A percentile compares a stretch with the other conserved stretches of the same genome.
Conservation (phyloP, 164 flowering plant species). For the Liquidambar formosana region DNA sequence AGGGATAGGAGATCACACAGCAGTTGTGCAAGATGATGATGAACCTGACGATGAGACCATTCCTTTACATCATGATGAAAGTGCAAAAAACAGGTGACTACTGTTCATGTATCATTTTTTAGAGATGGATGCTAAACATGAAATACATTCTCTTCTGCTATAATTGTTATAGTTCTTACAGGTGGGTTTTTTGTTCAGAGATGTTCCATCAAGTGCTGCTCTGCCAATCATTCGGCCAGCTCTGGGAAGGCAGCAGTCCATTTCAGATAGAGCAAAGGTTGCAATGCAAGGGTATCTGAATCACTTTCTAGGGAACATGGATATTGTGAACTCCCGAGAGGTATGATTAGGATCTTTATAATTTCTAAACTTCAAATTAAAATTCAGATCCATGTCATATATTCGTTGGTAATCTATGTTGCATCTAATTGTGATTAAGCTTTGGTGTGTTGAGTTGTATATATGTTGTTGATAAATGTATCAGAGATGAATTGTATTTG, state of each 20-base stretch:
- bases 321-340: constrained; percentile 90
- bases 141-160: constrained; percentile 11
- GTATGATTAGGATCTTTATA: constrained; percentile 34
- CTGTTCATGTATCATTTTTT: constrained; percentile 8
- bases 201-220: constrained; percentile 98
- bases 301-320: constrained; percentile 88
- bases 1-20: constrained; percentile 86
- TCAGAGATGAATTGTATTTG: too few relatives aligned
- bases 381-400: too few relatives aligned
- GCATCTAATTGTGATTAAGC: too few relatives aligned
- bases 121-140: constrained; percentile 3
- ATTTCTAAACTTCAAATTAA: too few relatives aligned
- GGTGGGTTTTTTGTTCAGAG: constrained; percentile 59
- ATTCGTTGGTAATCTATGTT: too few relatives aligned
- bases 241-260: constrained; percentile 82
- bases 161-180: constrained; percentile 36
- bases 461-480: too few relatives aligned
- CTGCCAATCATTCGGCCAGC: constrained; percentile 91
- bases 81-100: constrained; percentile 72
- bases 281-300: constrained; percentile 97
- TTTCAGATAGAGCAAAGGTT: constrained; percentile 82
- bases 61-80: constrained; percentile 69
- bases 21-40: constrained; percentile 80
- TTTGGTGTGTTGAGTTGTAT: too few relatives aligned
- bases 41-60: constrained; percentile 75